These are phyloP conservation scores for Fusarium subglutinans DNA, from an alignment of 2,329 filamentous ascomycete species.

Conservation along the genomic window DNA sequence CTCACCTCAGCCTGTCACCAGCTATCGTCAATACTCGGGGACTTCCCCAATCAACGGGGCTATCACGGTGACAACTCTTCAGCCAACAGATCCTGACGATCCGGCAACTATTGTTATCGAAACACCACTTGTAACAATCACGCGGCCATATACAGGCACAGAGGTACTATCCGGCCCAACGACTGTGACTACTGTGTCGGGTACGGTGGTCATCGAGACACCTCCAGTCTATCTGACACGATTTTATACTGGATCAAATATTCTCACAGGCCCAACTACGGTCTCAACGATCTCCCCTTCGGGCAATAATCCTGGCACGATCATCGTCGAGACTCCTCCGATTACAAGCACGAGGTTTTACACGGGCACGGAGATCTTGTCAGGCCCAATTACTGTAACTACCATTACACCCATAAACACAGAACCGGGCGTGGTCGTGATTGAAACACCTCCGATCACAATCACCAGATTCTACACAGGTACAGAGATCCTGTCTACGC, in stretches of 20 bases:
- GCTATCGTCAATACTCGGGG: background rate
- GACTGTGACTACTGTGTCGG: background rate
- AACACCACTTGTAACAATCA: background rate
- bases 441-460: background rate
- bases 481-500: background rate
- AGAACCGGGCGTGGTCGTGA: background rate
- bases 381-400: background rate
- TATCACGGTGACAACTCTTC: background rate
- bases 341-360: background rate
- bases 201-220: background rate
- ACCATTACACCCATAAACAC: background rate
- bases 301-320: background rate
- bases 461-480: background rate
- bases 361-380: background rate
- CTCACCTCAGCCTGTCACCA: background rate
- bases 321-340: slow-evolving; percentile 1
- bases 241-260: background rate
- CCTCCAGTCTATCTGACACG: background rate
- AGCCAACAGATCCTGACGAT: background rate
- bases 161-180: background rate
- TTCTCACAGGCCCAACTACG: background rate
- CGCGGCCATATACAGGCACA: background rate
- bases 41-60: background rate
- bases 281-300: background rate
- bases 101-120: background rate